phyloP scores from a whole-genome alignment of 2,329 filamentous ascomycete species.

The Cytospora chrysosperma region DNA sequence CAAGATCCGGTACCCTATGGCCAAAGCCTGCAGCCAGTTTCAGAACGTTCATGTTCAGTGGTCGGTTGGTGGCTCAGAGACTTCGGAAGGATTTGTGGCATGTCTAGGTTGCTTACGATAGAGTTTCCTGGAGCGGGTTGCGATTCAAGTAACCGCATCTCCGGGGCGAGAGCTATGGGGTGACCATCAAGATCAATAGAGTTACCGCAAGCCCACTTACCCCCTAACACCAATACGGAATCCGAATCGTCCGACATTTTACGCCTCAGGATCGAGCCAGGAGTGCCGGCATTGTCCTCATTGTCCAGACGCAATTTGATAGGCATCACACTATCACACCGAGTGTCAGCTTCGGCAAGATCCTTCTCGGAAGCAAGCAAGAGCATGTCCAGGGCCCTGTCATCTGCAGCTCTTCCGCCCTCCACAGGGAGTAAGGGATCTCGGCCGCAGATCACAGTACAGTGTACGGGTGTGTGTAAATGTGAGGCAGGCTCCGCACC shows the following conservation, averaged over 20 bases:
- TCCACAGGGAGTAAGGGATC: constrained; percentile 18
- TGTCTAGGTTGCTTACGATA: not conserved
- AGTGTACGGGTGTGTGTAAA: not conserved
- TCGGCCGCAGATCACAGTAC: constrained; percentile 11
- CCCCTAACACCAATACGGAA: not conserved
- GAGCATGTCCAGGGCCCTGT: constrained; percentile 8
- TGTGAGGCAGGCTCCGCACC: constrained; percentile 7
- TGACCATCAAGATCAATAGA: not conserved
- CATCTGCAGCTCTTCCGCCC: constrained; percentile 7
- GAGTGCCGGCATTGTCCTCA: not conserved
- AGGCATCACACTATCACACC: constrained; percentile 24
- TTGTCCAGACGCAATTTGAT: not conserved
- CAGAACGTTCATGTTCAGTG: not conserved
- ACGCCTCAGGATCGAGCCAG: constrained; percentile 1
- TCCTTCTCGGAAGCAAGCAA: constrained; percentile 15
- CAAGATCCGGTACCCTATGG: not conserved
- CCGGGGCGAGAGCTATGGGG: not conserved
- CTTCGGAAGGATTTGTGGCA: not conserved
- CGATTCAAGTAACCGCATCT: not conserved
- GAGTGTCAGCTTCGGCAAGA: constrained; percentile 21
- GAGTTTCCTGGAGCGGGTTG: not conserved
- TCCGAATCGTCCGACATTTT: not conserved
- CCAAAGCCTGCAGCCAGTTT: constrained; percentile 4
- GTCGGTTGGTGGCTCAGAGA: not conserved
- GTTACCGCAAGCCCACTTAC: not conserved